Conservation (phyloP, 2,329 filamentous ascomycete genomes). For the Fusarium lateritium region DNA sequence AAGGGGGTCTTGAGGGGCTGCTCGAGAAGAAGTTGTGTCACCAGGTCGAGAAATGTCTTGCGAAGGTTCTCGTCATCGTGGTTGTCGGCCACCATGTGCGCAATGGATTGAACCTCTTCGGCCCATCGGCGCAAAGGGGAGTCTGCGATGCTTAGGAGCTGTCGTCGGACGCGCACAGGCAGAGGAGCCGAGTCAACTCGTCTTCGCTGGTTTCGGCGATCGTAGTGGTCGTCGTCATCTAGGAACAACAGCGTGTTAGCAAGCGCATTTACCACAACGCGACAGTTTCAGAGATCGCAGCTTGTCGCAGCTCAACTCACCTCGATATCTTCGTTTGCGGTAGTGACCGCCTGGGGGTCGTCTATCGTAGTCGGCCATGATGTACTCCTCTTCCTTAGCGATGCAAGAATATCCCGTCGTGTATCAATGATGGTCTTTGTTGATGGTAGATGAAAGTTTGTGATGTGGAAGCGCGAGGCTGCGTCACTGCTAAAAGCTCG, state of each 20-base stretch:
- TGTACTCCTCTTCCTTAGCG: conserved; percentile 34
- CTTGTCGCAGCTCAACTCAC: conserved; percentile 59
- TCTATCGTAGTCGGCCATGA: conserved; percentile 71
- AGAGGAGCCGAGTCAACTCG: conserved; percentile 80
- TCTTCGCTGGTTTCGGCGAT: conserved; percentile 80
- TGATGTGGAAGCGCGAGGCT: conserved; percentile 32
- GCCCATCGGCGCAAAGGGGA: conserved; percentile 83
- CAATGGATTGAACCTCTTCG: conserved; percentile 82
- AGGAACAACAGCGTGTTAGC: conserved; percentile 38
- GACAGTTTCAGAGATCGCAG: conserved; percentile 17
- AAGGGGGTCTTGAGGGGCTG: conserved; percentile 99
- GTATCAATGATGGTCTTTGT: conserved; percentile 26
- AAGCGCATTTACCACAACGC: conserved; percentile 22
- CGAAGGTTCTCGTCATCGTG: conserved; percentile 87
- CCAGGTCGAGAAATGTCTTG: conserved; percentile 79
- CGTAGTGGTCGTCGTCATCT: conserved; percentile 82
- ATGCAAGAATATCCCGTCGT: conserved; percentile 3
- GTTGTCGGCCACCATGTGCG: conserved; percentile 83
- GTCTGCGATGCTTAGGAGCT: conserved; percentile 85
- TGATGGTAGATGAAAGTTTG: conserved; percentile 29
- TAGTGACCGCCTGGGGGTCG: conserved; percentile 68
- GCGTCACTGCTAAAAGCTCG: conserved; percentile 46
- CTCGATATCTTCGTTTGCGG: conserved; percentile 85
- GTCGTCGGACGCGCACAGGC: conserved; percentile 80
- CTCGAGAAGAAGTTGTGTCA: conserved; percentile 84